Base-by-base conservation (phyloP, 192 early-diverging fungal genomes). In the Lobosporangium transversale region DNA sequence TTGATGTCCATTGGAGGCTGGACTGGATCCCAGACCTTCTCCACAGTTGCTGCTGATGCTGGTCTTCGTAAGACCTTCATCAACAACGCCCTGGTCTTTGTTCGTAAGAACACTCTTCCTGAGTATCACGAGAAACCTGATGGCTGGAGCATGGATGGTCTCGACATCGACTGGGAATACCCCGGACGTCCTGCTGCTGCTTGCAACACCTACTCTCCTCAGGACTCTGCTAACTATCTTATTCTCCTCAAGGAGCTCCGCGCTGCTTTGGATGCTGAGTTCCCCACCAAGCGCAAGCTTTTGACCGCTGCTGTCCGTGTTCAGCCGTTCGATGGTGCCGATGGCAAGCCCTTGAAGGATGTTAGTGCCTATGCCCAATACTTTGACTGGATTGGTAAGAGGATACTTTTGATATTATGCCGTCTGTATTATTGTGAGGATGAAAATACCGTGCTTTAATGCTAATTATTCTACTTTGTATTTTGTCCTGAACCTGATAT, bases 1-100 rank as follows among this genome's bases (percentile, higher is more conserved):
- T 48, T 88, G 3, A 44, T 93, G 14, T 85, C 87, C 9, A 80
- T 92, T 14, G 90, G 92, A 43, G 92, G 92, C 14, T 93, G 92
- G 92, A 89, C 84, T 29, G 90, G 92, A 8, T 89, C 89, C 10
- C 84, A 90, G 61, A 78, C 79, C 15, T 85, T 91, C 53, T 88
- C 85, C 8, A 53, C 80, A 0, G 85, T 92, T 47, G 86, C 83
- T 48, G 74, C 81, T 17, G 79, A 70, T 20, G 5, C 70, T 7
- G 65, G 70, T 20, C 61, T 74, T 33, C 84, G 90, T 30, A 83
- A 80, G 5, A 66, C 79, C 3, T 83, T 89, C 15, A 85, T 89
- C 24, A 68, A 84, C 5, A 74, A 85, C 40, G 88, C 88, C 21
- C 56, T 86, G 60, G 62, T 76, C 43, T 76, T 76, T 57, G 45